Evolutionary conservation across 352 stramenopile species (phyloP), one percentile per base, ranked within the genome.

Genomic region (Plasmopara muralis): DNA sequence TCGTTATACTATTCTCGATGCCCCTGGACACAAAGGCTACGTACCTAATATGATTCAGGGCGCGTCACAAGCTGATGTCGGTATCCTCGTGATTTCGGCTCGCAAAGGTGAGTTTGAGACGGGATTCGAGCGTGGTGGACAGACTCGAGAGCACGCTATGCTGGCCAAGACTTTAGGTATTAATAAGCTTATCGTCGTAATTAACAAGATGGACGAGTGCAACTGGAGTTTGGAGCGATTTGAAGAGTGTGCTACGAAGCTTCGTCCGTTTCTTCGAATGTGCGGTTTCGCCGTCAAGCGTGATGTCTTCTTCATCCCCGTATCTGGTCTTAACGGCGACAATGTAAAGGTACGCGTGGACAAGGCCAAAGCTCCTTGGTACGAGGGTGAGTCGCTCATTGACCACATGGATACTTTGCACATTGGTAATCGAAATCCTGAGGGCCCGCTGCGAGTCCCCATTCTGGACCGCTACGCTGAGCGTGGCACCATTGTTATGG

Each of bases 161-260:
- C 76, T 99, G 14, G 95, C 95, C 48, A 99, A 99, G 82, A 99
- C 97, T 33, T 79, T 99, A 38, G 97, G 97, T 20, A 97, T 99
- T 25, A 95, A 94, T 50, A 97, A 98, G 75, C 83, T 99, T 34
- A 77, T 99, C 53, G 96, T 99, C 33, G 96, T 97, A 13, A 97
- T 99, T 66, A 99, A 99, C 74, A 99, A 99, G 83, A 99, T 99
- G 97, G 97, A 99, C 74, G 97, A 99, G 50, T 83, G 84, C 14
- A 97, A 95, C 18, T 99, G 95, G 95, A 83, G 63, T 6, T 91
- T 97, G 62, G 86, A 95, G 33, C 87, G 94, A 51, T 91, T 72
- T 34, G 79, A 91, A 57, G 80, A 92, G 59, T 98, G 96, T 61
- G 78, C 96, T 25, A 83, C 72, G 29, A 98, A 98, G 74, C 87